phyloP scores from a whole-genome alignment of 805 yeast genomes.

The Saturnispora silvae region DNA sequence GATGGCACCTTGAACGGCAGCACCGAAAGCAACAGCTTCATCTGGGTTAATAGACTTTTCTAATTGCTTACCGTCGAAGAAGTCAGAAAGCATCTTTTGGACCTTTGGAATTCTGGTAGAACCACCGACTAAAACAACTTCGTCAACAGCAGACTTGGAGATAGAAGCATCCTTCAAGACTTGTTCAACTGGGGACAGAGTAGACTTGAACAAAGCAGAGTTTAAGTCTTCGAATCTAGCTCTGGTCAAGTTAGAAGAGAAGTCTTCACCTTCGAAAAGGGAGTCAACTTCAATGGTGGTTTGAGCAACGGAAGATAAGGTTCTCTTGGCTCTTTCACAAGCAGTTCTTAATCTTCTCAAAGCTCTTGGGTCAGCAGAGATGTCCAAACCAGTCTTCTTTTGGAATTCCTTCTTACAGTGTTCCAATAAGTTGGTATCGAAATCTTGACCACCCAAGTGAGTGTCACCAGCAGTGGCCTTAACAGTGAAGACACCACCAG shows the following conservation, averaged over 20 bases:
- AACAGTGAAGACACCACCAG: constrained; percentile 94
- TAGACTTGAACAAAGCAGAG: constrained; percentile 86
- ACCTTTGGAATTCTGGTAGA: constrained; percentile 98
- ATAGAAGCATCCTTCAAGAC: constrained; percentile 88
- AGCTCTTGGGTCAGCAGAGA: constrained; percentile 87
- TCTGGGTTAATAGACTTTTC: constrained; percentile 97
- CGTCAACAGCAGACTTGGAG: constrained; percentile 77
- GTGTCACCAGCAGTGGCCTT: constrained; percentile 99
- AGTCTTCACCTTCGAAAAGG: constrained; percentile 90
- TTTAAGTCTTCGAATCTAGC: constrained; percentile 96
- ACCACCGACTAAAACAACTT: constrained; percentile 96
- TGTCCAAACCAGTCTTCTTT: constrained; percentile 87
- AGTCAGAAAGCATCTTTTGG: constrained; percentile 87
- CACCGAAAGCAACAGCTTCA: constrained; percentile 99
- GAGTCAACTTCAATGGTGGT: constrained; percentile 96
- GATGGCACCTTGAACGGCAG: constrained; percentile 99
- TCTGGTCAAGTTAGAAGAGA: constrained; percentile 88
- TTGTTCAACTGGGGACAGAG: constrained; percentile 89
- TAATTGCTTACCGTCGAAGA: constrained; percentile 93
- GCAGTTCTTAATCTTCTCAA: constrained; percentile 97
- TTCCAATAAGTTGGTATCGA: constrained; percentile 90
- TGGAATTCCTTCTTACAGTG: constrained; percentile 86
- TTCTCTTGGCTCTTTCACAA: constrained; percentile 98
- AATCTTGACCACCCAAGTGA: constrained; percentile 99
- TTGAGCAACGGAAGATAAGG: constrained; percentile 91